Percentiles rank a stretch among this genome's conserved stretches.
Conservation (phyloP, 2,329 filamentous ascomycete species). For the Venturia oleaginea region DNA sequence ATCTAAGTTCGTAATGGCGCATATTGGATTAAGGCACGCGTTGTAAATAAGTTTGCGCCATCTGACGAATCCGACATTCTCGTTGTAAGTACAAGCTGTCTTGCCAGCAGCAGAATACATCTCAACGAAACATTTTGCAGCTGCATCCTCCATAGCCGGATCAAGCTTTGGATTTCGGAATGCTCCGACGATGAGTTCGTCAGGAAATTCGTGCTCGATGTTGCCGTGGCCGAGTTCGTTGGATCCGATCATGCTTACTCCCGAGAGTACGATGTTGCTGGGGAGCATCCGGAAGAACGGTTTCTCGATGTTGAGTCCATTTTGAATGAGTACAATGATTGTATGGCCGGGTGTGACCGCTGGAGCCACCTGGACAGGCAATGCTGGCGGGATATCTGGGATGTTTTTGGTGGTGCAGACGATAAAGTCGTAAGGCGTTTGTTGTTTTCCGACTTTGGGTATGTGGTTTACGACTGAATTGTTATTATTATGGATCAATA, state of each 20-base stretch:
- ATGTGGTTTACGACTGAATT: constrained; percentile 25
- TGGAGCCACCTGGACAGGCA: constrained; percentile 32
- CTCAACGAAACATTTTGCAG: constrained; percentile 35
- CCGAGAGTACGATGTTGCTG: constrained; percentile 44
- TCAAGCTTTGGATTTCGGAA: constrained; percentile 34
- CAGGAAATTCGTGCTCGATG: constrained; percentile 45
- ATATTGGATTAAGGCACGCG: constrained; percentile 45
- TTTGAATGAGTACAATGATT: constrained; percentile 51
- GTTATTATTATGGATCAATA: constrained; percentile 9
- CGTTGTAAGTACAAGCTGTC: constrained; percentile 33
- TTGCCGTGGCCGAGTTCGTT: constrained; percentile 39
- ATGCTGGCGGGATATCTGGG: constrained; percentile 34
- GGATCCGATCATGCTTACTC: constrained; percentile 45
- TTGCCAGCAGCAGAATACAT: constrained; percentile 41
- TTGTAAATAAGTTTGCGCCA: constrained; percentile 47
- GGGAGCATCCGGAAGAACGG: constrained; percentile 44
- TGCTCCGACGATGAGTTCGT: constrained; percentile 42
- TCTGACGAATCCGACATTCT: constrained; percentile 34
- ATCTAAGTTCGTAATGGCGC: constrained; percentile 43
- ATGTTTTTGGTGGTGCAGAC: constrained; percentile 40
- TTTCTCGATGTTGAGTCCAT: constrained; percentile 52
- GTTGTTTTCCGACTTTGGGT: constrained; percentile 26
- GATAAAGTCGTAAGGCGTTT: constrained; percentile 36
- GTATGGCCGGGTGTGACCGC: constrained; percentile 37
- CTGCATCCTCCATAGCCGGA: constrained; percentile 19